phyloP scores from a whole-genome alignment of 805 yeast species.

The Yueomyces sp. region DNA sequence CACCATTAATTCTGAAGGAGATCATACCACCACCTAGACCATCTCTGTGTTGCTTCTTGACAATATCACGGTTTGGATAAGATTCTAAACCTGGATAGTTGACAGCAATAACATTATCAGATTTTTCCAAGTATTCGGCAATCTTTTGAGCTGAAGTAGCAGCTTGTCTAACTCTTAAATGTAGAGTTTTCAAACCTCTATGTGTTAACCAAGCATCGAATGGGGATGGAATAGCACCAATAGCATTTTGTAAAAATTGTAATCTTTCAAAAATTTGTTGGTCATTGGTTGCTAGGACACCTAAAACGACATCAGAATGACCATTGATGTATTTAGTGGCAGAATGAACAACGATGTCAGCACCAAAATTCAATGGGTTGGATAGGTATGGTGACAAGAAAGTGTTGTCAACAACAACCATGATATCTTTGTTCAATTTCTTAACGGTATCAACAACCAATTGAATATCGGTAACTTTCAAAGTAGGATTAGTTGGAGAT shows the following conservation, averaged over 20 bases:
- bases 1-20: conserved; percentile 76
- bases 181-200: conserved; percentile 80
- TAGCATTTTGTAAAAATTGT: conserved; percentile 73
- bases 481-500: conserved; percentile 81
- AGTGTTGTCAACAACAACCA: conserved; percentile 76
- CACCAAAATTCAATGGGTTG: conserved; percentile 73
- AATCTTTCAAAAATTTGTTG: conserved; percentile 46
- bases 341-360: conserved; percentile 78
- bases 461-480: conserved; percentile 62
- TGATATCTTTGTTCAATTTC: conserved; percentile 37
- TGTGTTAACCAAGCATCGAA: conserved; percentile 90
- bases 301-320: conserved; percentile 84
- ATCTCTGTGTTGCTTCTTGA: conserved; percentile 63
- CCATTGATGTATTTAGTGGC: conserved; percentile 88
- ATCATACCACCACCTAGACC: conserved; percentile 88
- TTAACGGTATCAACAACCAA: conserved; percentile 45
- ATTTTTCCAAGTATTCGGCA: conserved; percentile 44
- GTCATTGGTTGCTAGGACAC: conserved; percentile 61
- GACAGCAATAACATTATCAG: conserved; percentile 46
- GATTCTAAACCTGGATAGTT: conserved; percentile 74
- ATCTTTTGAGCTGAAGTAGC: conserved; percentile 51
- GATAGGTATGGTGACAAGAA: conserved; percentile 79
- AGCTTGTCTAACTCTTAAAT: conserved; percentile 64
- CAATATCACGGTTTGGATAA: conserved; percentile 51
- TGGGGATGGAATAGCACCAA: conserved; percentile 83